Conservation (phyloP, 495 filamentous ascomycete genomes). For the Trichoderma gamsii region DNA sequence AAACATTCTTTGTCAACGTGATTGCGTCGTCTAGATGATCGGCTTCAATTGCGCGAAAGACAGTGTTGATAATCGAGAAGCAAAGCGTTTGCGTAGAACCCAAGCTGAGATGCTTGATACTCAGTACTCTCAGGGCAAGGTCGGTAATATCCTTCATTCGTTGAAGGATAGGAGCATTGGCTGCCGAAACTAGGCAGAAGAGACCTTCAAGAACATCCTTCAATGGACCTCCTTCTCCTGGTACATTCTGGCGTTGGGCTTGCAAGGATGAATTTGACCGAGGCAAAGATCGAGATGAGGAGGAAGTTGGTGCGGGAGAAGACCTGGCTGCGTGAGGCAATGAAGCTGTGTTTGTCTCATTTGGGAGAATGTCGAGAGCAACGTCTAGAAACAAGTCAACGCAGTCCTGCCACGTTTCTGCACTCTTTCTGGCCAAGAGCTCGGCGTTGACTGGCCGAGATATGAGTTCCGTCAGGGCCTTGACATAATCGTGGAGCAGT, state of each 20-base stretch:
- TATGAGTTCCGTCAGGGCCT: constrained; percentile 63
- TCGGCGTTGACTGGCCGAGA: constrained; percentile 71
- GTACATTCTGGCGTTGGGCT: neutral
- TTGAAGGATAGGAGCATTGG: constrained; percentile 65
- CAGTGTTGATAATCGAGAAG: constrained; percentile 67
- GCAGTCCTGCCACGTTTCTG: constrained; percentile 60
- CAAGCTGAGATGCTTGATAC: constrained; percentile 47
- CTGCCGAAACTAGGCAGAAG: constrained; percentile 53
- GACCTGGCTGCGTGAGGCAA: constrained; percentile 23
- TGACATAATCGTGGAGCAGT: constrained; percentile 72
- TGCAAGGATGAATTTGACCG: constrained; percentile 26
- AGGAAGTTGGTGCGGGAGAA: constrained; percentile 37
- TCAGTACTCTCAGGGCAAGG: constrained; percentile 56
- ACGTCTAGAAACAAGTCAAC: constrained; percentile 54
- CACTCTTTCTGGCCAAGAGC: constrained; percentile 48
- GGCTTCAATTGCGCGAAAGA: constrained; percentile 58
- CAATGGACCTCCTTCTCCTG: constrained; percentile 4
- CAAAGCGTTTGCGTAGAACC: constrained; percentile 61
- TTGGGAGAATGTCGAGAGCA: constrained; percentile 1
- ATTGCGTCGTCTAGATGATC: constrained; percentile 60
- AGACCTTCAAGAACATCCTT: constrained; percentile 60
- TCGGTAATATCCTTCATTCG: constrained; percentile 52
- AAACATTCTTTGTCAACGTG: constrained; percentile 48
- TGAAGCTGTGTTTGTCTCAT: neutral
- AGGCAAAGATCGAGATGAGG: constrained; percentile 23